Evolutionary conservation across 352 stramenopile species (phyloP), one percentile per base, ranked within the genome.

Genomic region (Thraustochytrium sp.): DNA sequence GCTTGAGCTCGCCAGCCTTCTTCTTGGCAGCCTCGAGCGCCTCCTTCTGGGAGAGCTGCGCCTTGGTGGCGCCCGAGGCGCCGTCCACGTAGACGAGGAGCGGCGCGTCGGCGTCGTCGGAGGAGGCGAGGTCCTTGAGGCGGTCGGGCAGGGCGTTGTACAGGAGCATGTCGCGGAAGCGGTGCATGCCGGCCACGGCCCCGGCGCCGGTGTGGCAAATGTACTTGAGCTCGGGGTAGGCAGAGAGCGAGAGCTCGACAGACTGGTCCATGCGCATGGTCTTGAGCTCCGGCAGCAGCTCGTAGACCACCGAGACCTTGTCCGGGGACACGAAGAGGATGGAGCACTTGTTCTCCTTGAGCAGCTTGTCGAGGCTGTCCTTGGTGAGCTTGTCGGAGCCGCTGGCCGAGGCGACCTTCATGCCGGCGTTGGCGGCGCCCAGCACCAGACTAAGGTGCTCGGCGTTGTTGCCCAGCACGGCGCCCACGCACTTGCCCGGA

Each of bases 201-300:
- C 11, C 16, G 40, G 42, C 3, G 11, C 75, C 75, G 75, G 75
- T 84, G 29, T 84, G 75, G 51, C 53, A 56, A 38, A 84, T 56
- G 51, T 84, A 84, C 59, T 83, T 83, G 26, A 84, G 61, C 16
- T 75, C 29, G 21, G 75, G 75, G 51, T 84, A 84, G 13, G 53
- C 49, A 11, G 21, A 9, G 11, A 84, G 38, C 5, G n/a, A 40
- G 61, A 83, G 75, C 48, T 46, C 34, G 8, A 49, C 48, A 8
- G 29, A 44, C 29, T 40, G 29, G 44, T 54, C 44, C 13, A 42
- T 8, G 40, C 34, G 44, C 44, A 84, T 76, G 18, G 11, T 31
- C 61, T 83, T 61, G 40, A 84, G 61, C 61, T 84, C 75, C 18
- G 75, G 75, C n/a, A 84, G 8, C 23, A 46, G 34, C 55, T 73